Base-by-base conservation (phyloP, 2,329 filamentous ascomycete genomes). In the Apiospora arundinis region DNA sequence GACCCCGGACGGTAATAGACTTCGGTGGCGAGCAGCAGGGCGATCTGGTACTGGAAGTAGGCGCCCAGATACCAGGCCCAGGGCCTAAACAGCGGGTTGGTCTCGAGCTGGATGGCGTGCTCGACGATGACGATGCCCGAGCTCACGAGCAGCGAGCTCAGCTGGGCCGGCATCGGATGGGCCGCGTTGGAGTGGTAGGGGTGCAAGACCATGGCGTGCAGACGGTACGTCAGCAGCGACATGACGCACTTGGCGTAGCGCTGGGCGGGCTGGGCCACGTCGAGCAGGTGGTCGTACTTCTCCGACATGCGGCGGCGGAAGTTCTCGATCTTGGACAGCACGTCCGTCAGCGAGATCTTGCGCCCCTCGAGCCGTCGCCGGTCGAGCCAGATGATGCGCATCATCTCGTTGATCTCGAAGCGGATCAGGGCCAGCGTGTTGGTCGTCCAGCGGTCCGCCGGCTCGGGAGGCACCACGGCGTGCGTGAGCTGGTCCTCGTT, bases 61-160 rank as follows among this genome's bases (percentile, higher is more conserved):
- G 92, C 91, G 5, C 92, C 91, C 16, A 83, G 77, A 75, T 94
- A 94, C 93, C 93, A 95, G 1, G 84, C 81, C 92, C 92, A 95
- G 1, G 82, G 82, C 1, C 82, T 80, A 48, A 93, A 86, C 5
- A 77, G 72, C 0, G 77, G 78, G 70, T 82, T 81, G 6, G 81
- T 85, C 72, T 86, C 85, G 5, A 87, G 81, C 72, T 83, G 81
- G 67, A 85, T 84, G 1, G 83, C 83, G 3, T 85, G 82, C 75
- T 87, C 85, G 71, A 85, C 80, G 67, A 88, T 86, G 75, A 83
- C 79, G 70, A 87, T 86, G 44, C 89, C 89, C 40, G 88, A 88
- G n/a, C 86, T 87, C 70, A 94, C 84, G 69, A 93, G 84, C 9
- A 94, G 85, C 68, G 89, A 87, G 65, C 87, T 86, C 1, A 94